phyloP scores from a whole-genome alignment of 371 early-diverging fungal genomes.

The Circinella umbellata region DNA sequence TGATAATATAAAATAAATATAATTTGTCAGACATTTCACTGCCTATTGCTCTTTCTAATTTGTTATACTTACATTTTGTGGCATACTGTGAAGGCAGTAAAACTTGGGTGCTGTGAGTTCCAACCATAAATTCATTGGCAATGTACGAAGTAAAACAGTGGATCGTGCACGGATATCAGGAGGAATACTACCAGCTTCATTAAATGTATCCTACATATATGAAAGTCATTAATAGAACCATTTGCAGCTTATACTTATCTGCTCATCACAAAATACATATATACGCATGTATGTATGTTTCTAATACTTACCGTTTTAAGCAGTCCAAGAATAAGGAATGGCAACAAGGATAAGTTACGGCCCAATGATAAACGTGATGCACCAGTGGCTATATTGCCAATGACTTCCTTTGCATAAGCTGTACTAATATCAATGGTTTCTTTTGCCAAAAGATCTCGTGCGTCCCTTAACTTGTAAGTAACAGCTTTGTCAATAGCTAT shows the following conservation, averaged over 20 bases:
- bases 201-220: slow-evolving; percentile 37
- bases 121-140: slow-evolving; percentile 61
- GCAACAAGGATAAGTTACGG: slow-evolving; percentile 73
- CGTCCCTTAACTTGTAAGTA: slow-evolving; percentile 75
- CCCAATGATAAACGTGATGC: slow-evolving; percentile 66
- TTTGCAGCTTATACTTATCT: neutral
- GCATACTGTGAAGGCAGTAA: slow-evolving; percentile 74
- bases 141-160: slow-evolving; percentile 62
- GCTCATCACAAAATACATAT: slow-evolving; percentile 22
- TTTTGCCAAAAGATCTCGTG: slow-evolving; percentile 72
- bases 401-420: slow-evolving; percentile 68
- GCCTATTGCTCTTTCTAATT: too few relatives aligned
- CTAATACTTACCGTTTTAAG: slow-evolving; percentile 59
- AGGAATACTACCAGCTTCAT: slow-evolving; percentile 42
- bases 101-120: slow-evolving; percentile 61
- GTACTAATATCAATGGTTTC: slow-evolving; percentile 67
- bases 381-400: slow-evolving; percentile 50
- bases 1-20: slow-evolving; percentile 2
- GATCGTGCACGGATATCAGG: slow-evolving; percentile 64
- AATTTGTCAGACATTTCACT: too few relatives aligned
- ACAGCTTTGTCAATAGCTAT: slow-evolving; percentile 70
- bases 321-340: slow-evolving; percentile 65
- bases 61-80: slow-evolving; percentile 44
- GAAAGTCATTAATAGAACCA: neutral
- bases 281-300: neutral